Conservation (phyloP, 306 rosid genomes). For the Cucurbita pepo region DNA sequence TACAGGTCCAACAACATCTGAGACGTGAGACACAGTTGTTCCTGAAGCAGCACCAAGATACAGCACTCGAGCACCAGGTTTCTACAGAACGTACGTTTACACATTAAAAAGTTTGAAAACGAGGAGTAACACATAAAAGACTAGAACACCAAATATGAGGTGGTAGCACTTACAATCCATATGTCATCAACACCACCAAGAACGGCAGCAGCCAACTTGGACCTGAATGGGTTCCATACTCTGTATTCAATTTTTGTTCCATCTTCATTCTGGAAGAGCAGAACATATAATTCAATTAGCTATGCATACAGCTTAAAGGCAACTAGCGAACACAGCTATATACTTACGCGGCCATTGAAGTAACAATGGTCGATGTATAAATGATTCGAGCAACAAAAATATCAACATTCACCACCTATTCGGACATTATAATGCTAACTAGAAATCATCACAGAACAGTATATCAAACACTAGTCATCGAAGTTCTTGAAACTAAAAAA, state of each 20-base stretch:
- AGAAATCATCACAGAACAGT: background rate
- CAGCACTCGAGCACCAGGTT: constrained; percentile 70
- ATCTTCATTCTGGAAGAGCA: constrained; percentile 45
- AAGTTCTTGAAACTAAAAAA: background rate
- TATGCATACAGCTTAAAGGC: background rate
- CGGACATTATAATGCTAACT: background rate
- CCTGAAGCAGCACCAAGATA: constrained; percentile 98
- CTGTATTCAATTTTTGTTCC: constrained; percentile 67
- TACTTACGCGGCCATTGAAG: too few species aligned
- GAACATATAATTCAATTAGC: background rate
- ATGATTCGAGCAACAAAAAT: background rate
- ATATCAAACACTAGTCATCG: background rate
- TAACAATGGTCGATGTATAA: background rate
- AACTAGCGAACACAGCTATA: background rate
- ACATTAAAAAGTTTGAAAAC: too few species aligned
- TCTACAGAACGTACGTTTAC: constrained; percentile 10
- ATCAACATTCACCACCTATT: background rate
- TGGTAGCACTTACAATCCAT: background rate
- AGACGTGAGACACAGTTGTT: constrained; percentile 90
- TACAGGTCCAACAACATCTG: constrained; percentile 90
- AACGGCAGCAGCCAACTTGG: constrained; percentile 84
- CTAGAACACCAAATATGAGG: background rate
- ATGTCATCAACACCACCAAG: constrained; percentile 71
- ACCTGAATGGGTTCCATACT: constrained; percentile 89
- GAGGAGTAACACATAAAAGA: too few species aligned